Base-by-base conservation (phyloP, 768 basidiomycete genomes). In the Pisolithus albus region DNA sequence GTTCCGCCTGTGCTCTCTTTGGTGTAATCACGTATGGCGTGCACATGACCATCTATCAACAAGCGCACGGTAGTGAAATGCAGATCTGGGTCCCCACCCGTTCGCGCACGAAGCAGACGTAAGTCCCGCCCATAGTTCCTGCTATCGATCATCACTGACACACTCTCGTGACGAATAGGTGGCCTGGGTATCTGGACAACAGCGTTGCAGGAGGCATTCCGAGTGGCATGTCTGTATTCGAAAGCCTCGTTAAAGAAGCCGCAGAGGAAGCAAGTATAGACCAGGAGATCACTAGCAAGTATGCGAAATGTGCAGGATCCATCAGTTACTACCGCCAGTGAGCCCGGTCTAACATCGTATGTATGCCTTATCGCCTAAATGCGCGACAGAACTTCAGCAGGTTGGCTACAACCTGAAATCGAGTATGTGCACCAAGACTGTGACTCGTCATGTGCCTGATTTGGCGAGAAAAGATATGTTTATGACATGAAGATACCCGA, bases 141-240 rank as follows among this genome's bases (percentile, higher is more conserved):
- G 41, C 26, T 41, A 11, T 24, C 23, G 38, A 38, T 41, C 15
- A n/a, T 48, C 32, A 16, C 15, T 28, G 19, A 26, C 48, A 26
- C 21, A 24, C 36, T 10, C 2, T 41, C 10, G 7, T 40, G 36
- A 55, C 18, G 3, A 45, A 46, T 56, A 87, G 87, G 30, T 96
- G 83, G 78, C 92, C 93, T 5, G 85, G 89, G 2, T 82, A 76
- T 58, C 76, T 96, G 16, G 95, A 98, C 62, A 97, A 98, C 66
- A 84, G 80, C 34, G 88, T 89, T 40, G 93, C 93, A 3, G 95
- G 95, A 0, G 95, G 95, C 2, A 93, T 95, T 30, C 82, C 92
- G 0, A 81, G 84, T 18, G 90, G 92, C 1, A 83, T 86, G 71
- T 62, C 77, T 0, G 68, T 79, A 4, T 80, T 88, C 45, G 86